Evolutionary conservation across 108 stramenopile genomes (phyloP).

Genomic region (Stephanodiscus triporus): DNA sequence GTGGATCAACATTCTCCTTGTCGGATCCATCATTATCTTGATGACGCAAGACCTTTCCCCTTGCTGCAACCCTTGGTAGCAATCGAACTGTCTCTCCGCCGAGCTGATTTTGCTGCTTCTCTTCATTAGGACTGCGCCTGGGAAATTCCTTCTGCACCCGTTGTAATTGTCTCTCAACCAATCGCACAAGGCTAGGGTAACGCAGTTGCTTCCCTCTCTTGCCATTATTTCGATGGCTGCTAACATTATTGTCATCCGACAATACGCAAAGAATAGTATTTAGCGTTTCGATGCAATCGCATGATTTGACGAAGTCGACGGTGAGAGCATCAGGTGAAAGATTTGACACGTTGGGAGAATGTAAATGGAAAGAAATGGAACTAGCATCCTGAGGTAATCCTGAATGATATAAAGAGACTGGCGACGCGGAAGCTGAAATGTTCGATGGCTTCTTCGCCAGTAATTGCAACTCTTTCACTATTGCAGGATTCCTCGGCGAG

Average conservation of each 20-base stretch:
- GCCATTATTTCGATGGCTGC: background rate
- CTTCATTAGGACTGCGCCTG: background rate
- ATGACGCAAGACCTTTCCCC: background rate
- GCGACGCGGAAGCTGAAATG: background rate
- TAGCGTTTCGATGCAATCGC: conserved; percentile 12
- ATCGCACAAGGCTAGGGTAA: conserved; percentile 27
- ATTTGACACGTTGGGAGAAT: conserved; percentile 21
- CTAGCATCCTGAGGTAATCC: background rate
- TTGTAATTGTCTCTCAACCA: conserved; percentile 25
- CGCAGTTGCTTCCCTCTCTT: conserved; percentile 23
- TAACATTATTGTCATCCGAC: background rate
- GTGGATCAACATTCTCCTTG: conserved; percentile 21
- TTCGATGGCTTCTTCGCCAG: background rate
- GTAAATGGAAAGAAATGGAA: conserved; percentile 10
- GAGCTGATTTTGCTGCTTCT: background rate
- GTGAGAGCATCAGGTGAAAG: conserved; percentile 33
- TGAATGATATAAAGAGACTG: background rate
- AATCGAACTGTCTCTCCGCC: background rate
- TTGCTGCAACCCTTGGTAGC: background rate
- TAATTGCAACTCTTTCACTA: background rate
- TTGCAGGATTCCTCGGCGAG: background rate
- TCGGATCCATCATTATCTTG: conserved; percentile 3
- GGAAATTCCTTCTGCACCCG: background rate
- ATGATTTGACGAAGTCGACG: conserved; percentile 33
- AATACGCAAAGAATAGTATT: conserved; percentile 21